A percentile compares a stretch with the other conserved stretches of the same genome.
Conservation (phyloP, 805 yeast species). For the Spathaspora girioi region DNA sequence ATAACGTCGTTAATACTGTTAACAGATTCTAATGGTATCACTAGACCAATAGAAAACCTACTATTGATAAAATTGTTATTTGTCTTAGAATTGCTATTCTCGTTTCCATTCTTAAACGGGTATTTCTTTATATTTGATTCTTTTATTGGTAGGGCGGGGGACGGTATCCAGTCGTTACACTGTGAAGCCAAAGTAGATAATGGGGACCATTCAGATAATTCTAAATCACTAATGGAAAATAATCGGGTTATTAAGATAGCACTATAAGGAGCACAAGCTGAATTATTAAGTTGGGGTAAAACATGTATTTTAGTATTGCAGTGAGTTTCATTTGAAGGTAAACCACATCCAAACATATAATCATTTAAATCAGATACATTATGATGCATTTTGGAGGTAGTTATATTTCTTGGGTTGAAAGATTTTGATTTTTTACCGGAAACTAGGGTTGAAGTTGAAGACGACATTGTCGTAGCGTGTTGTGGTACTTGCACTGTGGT, state of each 20-base stretch:
- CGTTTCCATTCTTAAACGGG: constrained; percentile 3
- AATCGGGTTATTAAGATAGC: constrained; percentile 45
- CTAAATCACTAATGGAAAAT: constrained; percentile 35
- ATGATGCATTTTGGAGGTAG: constrained; percentile 34
- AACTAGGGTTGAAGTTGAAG: not conserved
- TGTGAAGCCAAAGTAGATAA: not conserved
- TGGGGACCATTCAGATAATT: constrained; percentile 7
- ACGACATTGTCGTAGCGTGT: not conserved
- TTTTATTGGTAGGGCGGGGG: constrained; percentile 33
- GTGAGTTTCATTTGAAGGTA: constrained; percentile 45
- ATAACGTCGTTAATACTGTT: constrained; percentile 35
- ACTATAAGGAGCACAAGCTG: constrained; percentile 24
- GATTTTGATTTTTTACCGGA: not conserved
- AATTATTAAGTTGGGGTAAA: constrained; percentile 39
- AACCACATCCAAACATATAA: constrained; percentile 56
- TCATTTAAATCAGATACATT: constrained; percentile 43
- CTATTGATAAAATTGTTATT: constrained; percentile 20
- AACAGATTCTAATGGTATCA: constrained; percentile 42
- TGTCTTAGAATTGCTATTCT: constrained; percentile 1
- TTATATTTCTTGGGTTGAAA: constrained; percentile 10
- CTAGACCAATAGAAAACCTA: constrained; percentile 46
- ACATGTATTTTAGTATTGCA: constrained; percentile 46
- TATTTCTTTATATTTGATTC: constrained; percentile 14
- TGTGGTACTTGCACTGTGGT: not conserved
- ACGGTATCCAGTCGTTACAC: constrained; percentile 39